Base-by-base conservation (phyloP, 441 rosid genomes). In the Croton setiger region DNA sequence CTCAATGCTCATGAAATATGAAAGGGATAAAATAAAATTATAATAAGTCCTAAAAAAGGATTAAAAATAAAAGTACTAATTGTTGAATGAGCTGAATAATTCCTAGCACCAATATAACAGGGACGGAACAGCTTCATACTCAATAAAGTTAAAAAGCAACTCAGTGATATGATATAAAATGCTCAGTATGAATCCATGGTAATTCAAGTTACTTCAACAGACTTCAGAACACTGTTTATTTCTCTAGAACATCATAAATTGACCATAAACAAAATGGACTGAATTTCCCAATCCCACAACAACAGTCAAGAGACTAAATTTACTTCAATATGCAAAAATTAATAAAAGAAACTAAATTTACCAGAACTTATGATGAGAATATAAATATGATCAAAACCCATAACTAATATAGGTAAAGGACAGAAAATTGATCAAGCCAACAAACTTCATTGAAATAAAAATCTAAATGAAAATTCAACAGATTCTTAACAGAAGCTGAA, bases 261-360 rank as follows among this genome's bases (percentile, higher is more conserved):
- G 31, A 27, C 31, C 31, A 27, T 27, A 39, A 39, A 6, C 9
- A 39, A 39, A 39, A 39, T 39, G 44, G 23, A 66, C 37, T 31
- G 44, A 67, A 43, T 59, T n/a, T 48, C 72, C 10, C 13, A 31
- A 15, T 39, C 57, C 53, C 70, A 43, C 21, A 27, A 47, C 15
- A 63, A 48, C n/a, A 35, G 14, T 65, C 31, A 33, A 64, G 27
- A 64, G 67, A 17, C 39, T 65, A 21, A 41, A 18, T 14, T 36
- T 10, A 33, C 4, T 15, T 51, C 58, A 23, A 48, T 44, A 47
- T 7, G n/a, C 7, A 23, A 64, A 9, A 57, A 64, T 64, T 8
- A 51, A 27, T 27, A 54, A 48, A 27, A 21, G 14, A 53, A 51
- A 65, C 58, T 51, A 41, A 51, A 55, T 21, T 33, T 64, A 65